Evolutionary conservation across 2,329 filamentous ascomycete species (phyloP), one percentile per base, ranked within the genome.

Genomic region (Talaromyces sp.): DNA sequence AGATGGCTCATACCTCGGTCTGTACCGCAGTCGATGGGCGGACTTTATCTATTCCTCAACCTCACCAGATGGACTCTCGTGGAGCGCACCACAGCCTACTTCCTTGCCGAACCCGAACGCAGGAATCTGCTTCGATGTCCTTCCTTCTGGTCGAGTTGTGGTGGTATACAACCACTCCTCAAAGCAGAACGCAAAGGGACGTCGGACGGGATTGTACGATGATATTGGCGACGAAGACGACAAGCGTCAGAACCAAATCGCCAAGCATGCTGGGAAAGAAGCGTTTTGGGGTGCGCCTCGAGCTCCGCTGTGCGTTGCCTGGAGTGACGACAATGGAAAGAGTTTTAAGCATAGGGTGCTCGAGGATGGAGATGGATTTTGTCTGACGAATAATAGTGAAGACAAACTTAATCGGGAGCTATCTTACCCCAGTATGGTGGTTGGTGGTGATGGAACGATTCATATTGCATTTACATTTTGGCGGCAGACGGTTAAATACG

Each of bases 1-100:
- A 0, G 61, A 67, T 1, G 65, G 68, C 0, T 65, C 65, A 0
- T 81, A 76, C 36, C 63, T 79, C 2, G 74, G 72, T 0, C 70
- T 81, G 27, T 81, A 71, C 64, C 74, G 78, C 28, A 80, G 78
- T 36, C 71, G 79, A 2, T 81, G 78, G 79, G 78, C 79, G 16
- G 79, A 81, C 56, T 72, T 72, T 5, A 62, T 81, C 6, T 80
- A 80, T 63, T 67, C 73, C 0, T 78, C 79, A 0, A 76, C 71
- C 0, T 81, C 79, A 0, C 9, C 60, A 0, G 70, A 80, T 57
- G 75, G 79, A 0, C 63, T 80, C 3, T 65, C 72, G 36, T 81
- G 79, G 79, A 68, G 67, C 4, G 59, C 66, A 7, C 76, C 78
- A 0, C 63, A 68, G 7, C 64, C 75, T 1, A 79, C 72, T 0